Percentiles rank a stretch among this genome's conserved stretches.
These are phyloP conservation scores for Tulasnella calospora DNA, from an alignment of 768 basidiomycete species.

Conservation along the genomic window DNA sequence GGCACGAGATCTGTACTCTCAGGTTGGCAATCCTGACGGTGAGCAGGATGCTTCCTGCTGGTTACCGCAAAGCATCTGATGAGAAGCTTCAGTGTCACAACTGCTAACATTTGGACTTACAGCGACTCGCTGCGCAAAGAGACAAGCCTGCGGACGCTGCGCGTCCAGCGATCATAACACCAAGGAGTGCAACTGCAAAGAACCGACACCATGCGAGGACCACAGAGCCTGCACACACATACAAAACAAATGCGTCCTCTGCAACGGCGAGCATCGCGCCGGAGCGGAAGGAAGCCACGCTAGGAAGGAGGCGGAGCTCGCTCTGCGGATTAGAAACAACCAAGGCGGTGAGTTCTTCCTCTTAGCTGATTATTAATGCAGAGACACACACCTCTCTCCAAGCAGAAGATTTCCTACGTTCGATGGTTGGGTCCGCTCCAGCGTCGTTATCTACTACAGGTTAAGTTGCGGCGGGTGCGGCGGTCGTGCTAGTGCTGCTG, in stretches of 20 bases:
- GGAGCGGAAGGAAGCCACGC: background rate
- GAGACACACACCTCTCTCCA: background rate
- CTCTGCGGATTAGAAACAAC: background rate
- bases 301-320: background rate
- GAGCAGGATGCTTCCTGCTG: too few relatives aligned
- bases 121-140: slow-evolving; percentile 9
- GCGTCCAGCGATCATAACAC: background rate
- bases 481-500: background rate
- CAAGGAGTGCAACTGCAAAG: background rate
- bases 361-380: background rate
- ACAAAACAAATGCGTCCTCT: slow-evolving; percentile 9
- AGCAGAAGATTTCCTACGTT: background rate
- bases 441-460: background rate
- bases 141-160: background rate
- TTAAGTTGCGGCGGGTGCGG: background rate
- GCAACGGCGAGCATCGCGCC: slow-evolving; percentile 18
- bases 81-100: slow-evolving; percentile 28
- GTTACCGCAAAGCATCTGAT: too few relatives aligned
- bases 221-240: slow-evolving; percentile 6
- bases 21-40: too few relatives aligned
- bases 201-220: background rate
- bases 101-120: slow-evolving; percentile 25
- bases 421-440: background rate
- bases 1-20: too few relatives aligned
- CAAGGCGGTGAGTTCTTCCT: background rate